Base-by-base conservation (phyloP, 1,284 basidiomycete genomes). In the Cystobasidiaceae sp. region DNA sequence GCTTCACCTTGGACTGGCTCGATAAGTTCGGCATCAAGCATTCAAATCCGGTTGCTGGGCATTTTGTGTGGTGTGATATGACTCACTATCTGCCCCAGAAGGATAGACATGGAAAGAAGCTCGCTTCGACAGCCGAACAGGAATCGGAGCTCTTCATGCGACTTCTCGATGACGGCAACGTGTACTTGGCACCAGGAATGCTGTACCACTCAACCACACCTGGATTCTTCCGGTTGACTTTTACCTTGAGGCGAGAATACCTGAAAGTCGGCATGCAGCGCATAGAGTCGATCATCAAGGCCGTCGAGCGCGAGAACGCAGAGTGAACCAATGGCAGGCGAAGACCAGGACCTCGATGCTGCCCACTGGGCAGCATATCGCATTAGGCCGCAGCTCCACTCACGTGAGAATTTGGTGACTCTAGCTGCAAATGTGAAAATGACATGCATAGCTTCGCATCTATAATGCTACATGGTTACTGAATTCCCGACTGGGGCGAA, bases 141-240 rank as follows among this genome's bases (percentile, higher is more conserved):
- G 65, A 60, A 28, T 56, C 34, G 44, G 48, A 67, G 27, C 62
- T 68, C 2, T 55, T 72, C 25, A 65, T 63, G 25, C 43, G 54
- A 19, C 34, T 72, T 15, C 68, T 74, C 4, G 68, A 70, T 25
- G 56, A 27, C 19, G 69, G 57, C 13, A 54, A 59, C 15, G 71
- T 74, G 3, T 74, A 69, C 28, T 23, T 71, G 17, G 70, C 67
- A 0, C 71, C 70, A 59, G 71, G 72, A 8, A 67, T 56, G 54
- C 70, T 70, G 4, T 74, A 73, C 56, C 52, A 51, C 9, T 45
- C 43, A n/a, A 19, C 59, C 8, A 43, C 46, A 6, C 62, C 67
- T 2, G 73, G 73, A 9, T 73, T 57, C 46, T 74, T 73, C 60
- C 58, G 73, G n/a, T 46, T 74, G 27, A 73, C 71, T 0, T 73